Conservation (phyloP, 176 grass and related monocot species). For the Triticum urartu region DNA sequence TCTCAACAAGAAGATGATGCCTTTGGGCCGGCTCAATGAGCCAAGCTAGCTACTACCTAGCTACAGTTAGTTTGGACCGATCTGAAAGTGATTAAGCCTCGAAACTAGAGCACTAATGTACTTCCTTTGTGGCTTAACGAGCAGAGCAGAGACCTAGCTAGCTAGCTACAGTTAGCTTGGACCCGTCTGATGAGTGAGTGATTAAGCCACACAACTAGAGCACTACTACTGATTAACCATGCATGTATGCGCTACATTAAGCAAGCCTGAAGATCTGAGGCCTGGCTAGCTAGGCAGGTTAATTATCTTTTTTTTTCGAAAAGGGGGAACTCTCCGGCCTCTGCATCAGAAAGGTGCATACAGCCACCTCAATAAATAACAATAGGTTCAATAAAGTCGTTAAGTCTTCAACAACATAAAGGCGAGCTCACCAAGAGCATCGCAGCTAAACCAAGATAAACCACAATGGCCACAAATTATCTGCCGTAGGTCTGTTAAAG, state of each 20-base stretch:
- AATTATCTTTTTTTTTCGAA: neutral
- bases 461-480: neutral
- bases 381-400: no score
- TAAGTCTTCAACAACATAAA: no score
- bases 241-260: neutral
- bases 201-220: conserved; percentile 25
- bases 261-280: neutral
- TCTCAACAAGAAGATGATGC: conserved; percentile 35
- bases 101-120: conserved; percentile 32
- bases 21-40: conserved; percentile 19
- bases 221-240: neutral
- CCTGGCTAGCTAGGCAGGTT: conserved; percentile 18
- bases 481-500: neutral
- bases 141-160: neutral
- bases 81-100: conserved; percentile 8
- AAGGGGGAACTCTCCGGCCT: no score
- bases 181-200: conserved; percentile 23
- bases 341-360: no score
- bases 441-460: no score
- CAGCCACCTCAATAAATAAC: no score
- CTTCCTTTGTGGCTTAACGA: conserved; percentile 26
- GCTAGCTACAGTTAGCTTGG: conserved; percentile 23
- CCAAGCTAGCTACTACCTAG: conserved; percentile 18
- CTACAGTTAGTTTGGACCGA: conserved; percentile 41
- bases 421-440: no score